A percentile compares a stretch with the other conserved stretches of the same genome.
Evolutionary conservation across 495 filamentous ascomycete genomes (phyloP).

Genomic region (Aspergillus olivimuriae): DNA sequence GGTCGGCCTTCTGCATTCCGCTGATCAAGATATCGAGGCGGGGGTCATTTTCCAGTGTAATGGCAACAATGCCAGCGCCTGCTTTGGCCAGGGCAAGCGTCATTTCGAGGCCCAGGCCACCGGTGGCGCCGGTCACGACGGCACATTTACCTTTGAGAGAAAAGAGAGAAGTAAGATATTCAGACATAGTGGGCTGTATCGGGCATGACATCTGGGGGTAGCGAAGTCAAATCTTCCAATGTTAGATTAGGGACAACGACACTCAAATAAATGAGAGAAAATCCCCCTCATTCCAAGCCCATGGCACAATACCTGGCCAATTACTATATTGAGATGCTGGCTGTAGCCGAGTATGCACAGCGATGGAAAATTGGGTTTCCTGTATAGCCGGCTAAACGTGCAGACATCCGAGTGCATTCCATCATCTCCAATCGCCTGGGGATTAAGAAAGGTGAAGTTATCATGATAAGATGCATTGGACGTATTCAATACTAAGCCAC

Average conservation of each 20-base stretch:
- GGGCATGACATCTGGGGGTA: no score
- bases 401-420: background rate
- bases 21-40: background rate
- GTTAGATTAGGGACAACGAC: no score
- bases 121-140: conserved; percentile 7
- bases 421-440: background rate
- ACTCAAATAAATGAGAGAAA: no score
- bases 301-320: no score
- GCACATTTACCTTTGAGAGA: conserved; percentile 3
- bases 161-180: conserved; percentile 1
- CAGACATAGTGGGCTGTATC: background rate
- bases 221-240: no score
- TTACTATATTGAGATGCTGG: no score
- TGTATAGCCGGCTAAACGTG: background rate
- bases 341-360: no score
- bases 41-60: background rate
- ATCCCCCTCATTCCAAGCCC: background rate
- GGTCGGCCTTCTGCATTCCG: background rate
- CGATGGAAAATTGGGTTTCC: background rate
- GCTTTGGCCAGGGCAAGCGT: conserved; percentile 6
- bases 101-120: conserved; percentile 3
- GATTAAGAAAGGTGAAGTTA: background rate
- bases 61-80: conserved; percentile 1
- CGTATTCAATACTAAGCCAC: no score
- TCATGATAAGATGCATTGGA: no score